These are phyloP conservation scores for Sporothrix pallida DNA, from an alignment of 2,329 filamentous ascomycete genomes.

Conservation along the genomic window DNA sequence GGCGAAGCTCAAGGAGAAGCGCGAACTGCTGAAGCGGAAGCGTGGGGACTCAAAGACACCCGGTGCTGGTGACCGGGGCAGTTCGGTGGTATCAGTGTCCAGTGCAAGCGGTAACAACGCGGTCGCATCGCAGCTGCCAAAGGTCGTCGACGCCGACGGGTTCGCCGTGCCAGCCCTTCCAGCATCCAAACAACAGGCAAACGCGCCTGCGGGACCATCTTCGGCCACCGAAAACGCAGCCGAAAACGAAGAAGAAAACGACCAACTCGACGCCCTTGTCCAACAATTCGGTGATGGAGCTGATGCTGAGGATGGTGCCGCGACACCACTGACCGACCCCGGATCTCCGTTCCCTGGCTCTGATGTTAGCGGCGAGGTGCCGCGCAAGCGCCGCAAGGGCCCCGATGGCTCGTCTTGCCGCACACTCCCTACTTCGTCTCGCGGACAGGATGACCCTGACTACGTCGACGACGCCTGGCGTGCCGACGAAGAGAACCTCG, in stretches of 20 bases:
- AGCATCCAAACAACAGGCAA: conserved; percentile 31
- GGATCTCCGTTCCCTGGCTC: conserved; percentile 28
- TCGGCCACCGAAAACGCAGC: conserved; percentile 9
- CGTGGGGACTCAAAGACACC: conserved; percentile 40
- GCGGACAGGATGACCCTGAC: conserved; percentile 48
- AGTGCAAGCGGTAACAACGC: not conserved
- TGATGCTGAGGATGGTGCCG: conserved; percentile 37
- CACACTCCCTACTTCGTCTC: conserved; percentile 34
- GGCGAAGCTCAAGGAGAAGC: conserved; percentile 57
- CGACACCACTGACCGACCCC: conserved; percentile 18
- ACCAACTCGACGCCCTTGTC: conserved; percentile 50
- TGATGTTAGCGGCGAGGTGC: not conserved
- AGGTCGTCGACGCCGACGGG: conserved; percentile 64
- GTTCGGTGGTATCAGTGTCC: conserved; percentile 15
- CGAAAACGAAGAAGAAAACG: conserved; percentile 37
- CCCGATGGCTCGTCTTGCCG: conserved; percentile 38
- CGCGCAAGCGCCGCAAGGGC: conserved; percentile 29
- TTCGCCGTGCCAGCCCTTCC: conserved; percentile 67
- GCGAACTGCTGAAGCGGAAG: conserved; percentile 54
- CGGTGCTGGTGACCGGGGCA: conserved; percentile 29
- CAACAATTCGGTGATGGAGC: conserved; percentile 53
- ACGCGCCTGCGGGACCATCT: not conserved
- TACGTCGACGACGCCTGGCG: conserved; percentile 69
- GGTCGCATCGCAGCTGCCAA: not conserved
- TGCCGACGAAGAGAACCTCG: conserved; percentile 67